Base-by-base conservation (phyloP, 768 basidiomycete genomes). In the Lanmaoa pseudosensibilis region DNA sequence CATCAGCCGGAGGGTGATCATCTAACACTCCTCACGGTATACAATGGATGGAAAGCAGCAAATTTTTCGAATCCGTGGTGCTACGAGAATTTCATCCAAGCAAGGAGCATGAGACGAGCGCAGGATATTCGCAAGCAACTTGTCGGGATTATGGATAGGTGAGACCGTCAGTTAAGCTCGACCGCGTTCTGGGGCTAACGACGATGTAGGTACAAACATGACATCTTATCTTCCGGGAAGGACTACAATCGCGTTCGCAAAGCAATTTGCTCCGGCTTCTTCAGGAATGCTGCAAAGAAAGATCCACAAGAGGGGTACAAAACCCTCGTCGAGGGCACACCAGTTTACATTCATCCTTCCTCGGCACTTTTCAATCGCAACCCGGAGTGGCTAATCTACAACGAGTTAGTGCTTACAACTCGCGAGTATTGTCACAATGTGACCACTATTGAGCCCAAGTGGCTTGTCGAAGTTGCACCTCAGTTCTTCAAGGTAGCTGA, bases 61-160 rank as follows among this genome's bases (percentile, higher is more conserved):
- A 97, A 91, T 70, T 98, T 97, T 69, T 94, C 93, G 34, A 96
- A 97, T 71, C 94, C 96, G 6, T 99, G 97, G 97, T 98, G 97
- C 70, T 96, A 94, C 62, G 95, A 98, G 75, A 98, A 98, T 73
- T 99, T 95, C 67, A 97, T 98, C 48, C 97, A 98, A 72, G 96
- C 94, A 12, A 82, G 97, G 69, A 97, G 93, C 63, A 95, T 99
- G 94, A 82, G 93, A 55, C 81, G 95, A 7, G 97, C 96, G 6
- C 95, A 98, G 73, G 97, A 99, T 79, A 94, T 99, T 11, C 79
- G 97, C 56, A 99, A 99, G 70, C 97, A 99, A 74, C 74, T 99
- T 52, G 78, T 98, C 40, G 97, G 97, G 58, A 98, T 99, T 71
- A 98, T 99, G 97, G 97, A 99, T 71, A 81, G 97, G 85, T 92